Conservation (phyloP, 1,284 basidiomycete species). For the Puccinia coronata region DNA sequence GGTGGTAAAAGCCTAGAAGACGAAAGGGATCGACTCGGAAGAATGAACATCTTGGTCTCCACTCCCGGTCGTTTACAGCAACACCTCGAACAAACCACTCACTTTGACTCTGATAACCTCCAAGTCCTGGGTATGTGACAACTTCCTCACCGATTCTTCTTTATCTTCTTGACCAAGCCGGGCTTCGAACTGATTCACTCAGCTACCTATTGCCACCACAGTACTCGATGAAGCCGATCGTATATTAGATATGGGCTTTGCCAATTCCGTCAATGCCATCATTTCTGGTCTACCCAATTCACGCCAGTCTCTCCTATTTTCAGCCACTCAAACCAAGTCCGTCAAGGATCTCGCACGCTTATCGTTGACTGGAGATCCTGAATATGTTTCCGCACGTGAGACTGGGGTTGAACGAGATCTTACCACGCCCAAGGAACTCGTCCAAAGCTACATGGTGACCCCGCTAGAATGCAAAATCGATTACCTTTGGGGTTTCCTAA, state of each 20-base stretch:
- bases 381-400: slow-evolving; percentile 66
- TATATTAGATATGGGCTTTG: slow-evolving; percentile 94
- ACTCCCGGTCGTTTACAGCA: slow-evolving; percentile 93
- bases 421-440: slow-evolving; percentile 71
- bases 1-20: slow-evolving; percentile 95
- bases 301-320: slow-evolving; percentile 92
- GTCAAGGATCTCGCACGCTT: slow-evolving; percentile 86
- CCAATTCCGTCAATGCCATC: slow-evolving; percentile 83
- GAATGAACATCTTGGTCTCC: slow-evolving; percentile 97
- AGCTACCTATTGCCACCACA: slow-evolving; percentile 56
- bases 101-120: slow-evolving; percentile 85
- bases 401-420: slow-evolving; percentile 50
- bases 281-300: slow-evolving; percentile 71
- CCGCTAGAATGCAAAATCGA: slow-evolving; percentile 85
- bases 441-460: slow-evolving; percentile 87
- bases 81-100: slow-evolving; percentile 96
- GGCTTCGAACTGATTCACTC: background rate
- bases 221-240: slow-evolving; percentile 97
- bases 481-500: slow-evolving; percentile 90
- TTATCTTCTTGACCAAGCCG: background rate
- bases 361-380: slow-evolving; percentile 75
- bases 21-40: slow-evolving; percentile 78
- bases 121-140: slow-evolving; percentile 76
- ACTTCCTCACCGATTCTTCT: background rate
- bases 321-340: slow-evolving; percentile 91